phyloP scores from a whole-genome alignment of 2,329 filamentous ascomycete species.

The Annulohypoxylon truncatum region DNA sequence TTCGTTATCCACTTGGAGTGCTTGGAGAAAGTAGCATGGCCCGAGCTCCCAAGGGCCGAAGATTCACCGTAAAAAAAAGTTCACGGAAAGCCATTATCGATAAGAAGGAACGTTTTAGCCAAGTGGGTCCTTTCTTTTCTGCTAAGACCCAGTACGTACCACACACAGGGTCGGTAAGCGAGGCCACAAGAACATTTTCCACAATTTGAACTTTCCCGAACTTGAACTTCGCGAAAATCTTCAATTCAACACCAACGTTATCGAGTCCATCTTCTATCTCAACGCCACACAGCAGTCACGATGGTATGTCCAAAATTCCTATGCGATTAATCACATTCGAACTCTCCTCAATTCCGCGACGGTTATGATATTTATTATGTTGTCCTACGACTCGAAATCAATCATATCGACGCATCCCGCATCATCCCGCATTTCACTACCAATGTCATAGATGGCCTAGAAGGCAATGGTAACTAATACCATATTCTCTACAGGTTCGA shows the following conservation, averaged over 20 bases:
- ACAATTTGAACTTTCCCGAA: slow-evolving; percentile 57
- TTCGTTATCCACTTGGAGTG: slow-evolving; percentile 6
- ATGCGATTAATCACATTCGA: slow-evolving; percentile 9
- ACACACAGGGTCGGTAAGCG: slow-evolving; percentile 56
- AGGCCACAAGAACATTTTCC: slow-evolving; percentile 55
- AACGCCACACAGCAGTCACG: slow-evolving; percentile 62
- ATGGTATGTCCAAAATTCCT: slow-evolving; percentile 61
- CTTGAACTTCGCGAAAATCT: slow-evolving; percentile 56
- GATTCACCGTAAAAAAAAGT: slow-evolving; percentile 23
- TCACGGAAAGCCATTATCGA: slow-evolving; percentile 25
- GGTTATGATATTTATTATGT: slow-evolving; percentile 10
- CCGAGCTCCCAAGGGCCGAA: slow-evolving; percentile 28
- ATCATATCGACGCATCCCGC: slow-evolving; percentile 2
- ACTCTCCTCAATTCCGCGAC: slow-evolving; percentile 17
- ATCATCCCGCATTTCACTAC: neutral
- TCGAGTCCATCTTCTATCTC: slow-evolving; percentile 65
- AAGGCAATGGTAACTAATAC: slow-evolving; percentile 43
- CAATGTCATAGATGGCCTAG: neutral
- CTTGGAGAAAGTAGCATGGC: slow-evolving; percentile 28
- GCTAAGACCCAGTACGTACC: slow-evolving; percentile 33
- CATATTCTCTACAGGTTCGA: slow-evolving; percentile 74
- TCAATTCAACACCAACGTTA: slow-evolving; percentile 61
- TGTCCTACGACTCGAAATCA: neutral
- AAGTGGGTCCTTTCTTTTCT: slow-evolving; percentile 2
- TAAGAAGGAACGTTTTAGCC: slow-evolving; percentile 12